Conservation (phyloP, 768 basidiomycete genomes). For the Mrakia frigida region DNA sequence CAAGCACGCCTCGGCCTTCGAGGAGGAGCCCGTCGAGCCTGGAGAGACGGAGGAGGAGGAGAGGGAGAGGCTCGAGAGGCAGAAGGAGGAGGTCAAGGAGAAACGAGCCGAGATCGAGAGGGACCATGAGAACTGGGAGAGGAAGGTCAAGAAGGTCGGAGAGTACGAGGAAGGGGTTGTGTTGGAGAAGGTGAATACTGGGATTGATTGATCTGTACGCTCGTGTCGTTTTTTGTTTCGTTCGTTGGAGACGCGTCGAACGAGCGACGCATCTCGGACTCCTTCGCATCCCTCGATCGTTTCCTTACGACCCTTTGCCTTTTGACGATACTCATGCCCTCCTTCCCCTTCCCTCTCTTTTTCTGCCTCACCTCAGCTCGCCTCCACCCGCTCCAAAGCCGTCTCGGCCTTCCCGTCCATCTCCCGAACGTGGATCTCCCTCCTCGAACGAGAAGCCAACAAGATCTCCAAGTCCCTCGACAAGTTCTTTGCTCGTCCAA, state of each 20-base stretch:
- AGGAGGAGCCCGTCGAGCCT: constrained; percentile 12
- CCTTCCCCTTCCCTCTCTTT: constrained; percentile 5
- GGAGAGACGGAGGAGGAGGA: constrained; percentile 26
- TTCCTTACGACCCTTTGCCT: too few species aligned
- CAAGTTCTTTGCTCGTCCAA: constrained; percentile 38
- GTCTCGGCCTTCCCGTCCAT: constrained; percentile 33
- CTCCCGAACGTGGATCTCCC: constrained; percentile 28
- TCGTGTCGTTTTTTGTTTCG: too few species aligned
- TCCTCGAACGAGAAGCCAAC: constrained; percentile 38
- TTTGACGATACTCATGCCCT: not conserved
- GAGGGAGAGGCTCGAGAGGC: constrained; percentile 27
- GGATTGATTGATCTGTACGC: constrained; percentile 11
- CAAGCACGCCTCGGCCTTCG: constrained; percentile 17
- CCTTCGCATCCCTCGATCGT: too few species aligned
- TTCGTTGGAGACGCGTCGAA: too few species aligned
- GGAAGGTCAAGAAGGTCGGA: constrained; percentile 23
- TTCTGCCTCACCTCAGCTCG: constrained; percentile 12
- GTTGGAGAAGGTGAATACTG: constrained; percentile 34
- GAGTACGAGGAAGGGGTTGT: constrained; percentile 31
- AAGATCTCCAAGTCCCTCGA: constrained; percentile 38
- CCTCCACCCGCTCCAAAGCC: constrained; percentile 22
- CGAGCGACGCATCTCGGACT: too few species aligned
- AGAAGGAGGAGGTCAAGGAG: constrained; percentile 34
- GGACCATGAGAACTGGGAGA: constrained; percentile 25
- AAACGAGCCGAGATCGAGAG: constrained; percentile 29